phyloP scores from a whole-genome alignment of 306 rosid species.

The Mucuna pruriens region DNA sequence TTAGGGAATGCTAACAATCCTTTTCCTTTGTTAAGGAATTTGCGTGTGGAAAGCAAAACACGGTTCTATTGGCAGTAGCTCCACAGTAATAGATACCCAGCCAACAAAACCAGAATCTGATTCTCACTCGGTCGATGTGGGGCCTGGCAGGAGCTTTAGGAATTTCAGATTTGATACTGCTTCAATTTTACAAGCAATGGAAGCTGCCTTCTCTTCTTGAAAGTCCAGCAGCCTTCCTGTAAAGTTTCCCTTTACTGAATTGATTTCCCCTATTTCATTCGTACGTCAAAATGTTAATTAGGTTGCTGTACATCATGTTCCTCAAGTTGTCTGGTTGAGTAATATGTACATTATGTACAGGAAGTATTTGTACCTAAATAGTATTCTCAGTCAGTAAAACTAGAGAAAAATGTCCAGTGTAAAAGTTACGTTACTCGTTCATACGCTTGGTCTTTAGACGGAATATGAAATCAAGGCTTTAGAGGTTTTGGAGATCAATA shows the following conservation, averaged over 20 bases:
- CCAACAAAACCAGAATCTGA: constrained; percentile 61
- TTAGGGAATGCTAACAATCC: constrained; percentile 35
- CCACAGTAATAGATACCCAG: constrained; percentile 61
- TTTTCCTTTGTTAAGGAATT: constrained; percentile 56
- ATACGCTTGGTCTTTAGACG: neutral
- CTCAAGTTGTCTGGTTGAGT: constrained; percentile 49
- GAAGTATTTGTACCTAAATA: constrained; percentile 37
- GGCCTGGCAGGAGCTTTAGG: constrained; percentile 78
- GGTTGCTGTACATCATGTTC: constrained; percentile 48
- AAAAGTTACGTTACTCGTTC: neutral
- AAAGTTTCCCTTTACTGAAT: constrained; percentile 43
- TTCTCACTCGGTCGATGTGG: constrained; percentile 41
- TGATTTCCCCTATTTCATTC: constrained; percentile 30
- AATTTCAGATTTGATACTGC: constrained; percentile 72
- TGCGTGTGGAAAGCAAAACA: constrained; percentile 85
- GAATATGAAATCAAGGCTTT: no score
- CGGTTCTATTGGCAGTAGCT: constrained; percentile 62
- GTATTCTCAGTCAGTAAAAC: constrained; percentile 30
- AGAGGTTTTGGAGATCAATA: no score
- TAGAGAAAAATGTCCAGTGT: constrained; percentile 29
- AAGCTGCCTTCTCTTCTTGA: constrained; percentile 66
- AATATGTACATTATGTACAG: constrained; percentile 65
- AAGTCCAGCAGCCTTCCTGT: constrained; percentile 42
- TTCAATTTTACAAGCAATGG: constrained; percentile 76
- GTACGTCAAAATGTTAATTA: constrained; percentile 35